Conservation (phyloP, 768 basidiomycete genomes). For the Termitomyces eurrhizus region DNA sequence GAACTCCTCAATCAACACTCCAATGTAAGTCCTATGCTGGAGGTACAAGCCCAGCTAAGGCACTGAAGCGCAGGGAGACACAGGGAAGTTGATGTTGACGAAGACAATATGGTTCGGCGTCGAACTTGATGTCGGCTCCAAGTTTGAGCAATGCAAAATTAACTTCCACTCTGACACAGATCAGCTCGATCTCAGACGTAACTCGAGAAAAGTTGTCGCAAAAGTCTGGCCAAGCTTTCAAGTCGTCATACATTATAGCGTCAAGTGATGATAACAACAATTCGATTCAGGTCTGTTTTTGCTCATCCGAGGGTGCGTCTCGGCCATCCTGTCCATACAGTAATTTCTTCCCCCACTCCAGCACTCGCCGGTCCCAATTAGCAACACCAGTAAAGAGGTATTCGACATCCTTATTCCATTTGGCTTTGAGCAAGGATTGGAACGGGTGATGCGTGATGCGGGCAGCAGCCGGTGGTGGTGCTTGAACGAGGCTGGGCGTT, state of each 20-base stretch:
- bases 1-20: neutral
- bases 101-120: neutral
- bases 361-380: conserved; percentile 41
- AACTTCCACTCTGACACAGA: no score
- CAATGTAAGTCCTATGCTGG: neutral
- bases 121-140: neutral
- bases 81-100: neutral
- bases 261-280: neutral
- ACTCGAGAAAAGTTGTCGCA: neutral
- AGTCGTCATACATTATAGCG: neutral
- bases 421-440: conserved; percentile 41
- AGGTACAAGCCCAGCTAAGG: neutral
- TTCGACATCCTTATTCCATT: conserved; percentile 59
- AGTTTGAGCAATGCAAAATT: neutral
- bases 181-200: neutral
- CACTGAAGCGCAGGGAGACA: neutral
- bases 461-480: conserved; percentile 53
- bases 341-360: conserved; percentile 42
- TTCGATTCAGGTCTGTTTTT: neutral
- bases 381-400: conserved; percentile 38
- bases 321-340: conserved; percentile 33
- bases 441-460: conserved; percentile 48
- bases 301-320: neutral
- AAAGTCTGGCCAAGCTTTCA: neutral
- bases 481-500: conserved; percentile 40